phyloP scores from a whole-genome alignment of 2,329 filamentous ascomycete species.

The Fusarium pilosicola region DNA sequence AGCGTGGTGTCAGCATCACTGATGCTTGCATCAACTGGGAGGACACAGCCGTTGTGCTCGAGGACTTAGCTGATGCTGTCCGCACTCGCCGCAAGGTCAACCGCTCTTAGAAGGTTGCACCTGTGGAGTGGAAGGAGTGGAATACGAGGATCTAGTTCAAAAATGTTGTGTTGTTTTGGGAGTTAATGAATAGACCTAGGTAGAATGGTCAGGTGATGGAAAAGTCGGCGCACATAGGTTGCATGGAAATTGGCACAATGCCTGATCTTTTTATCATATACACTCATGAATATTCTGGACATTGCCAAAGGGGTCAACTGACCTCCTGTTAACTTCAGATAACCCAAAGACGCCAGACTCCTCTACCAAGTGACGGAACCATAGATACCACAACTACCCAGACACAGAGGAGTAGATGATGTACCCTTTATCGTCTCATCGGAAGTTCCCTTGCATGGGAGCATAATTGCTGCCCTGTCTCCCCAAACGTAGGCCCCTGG shows the following conservation, averaged over 20 bases:
- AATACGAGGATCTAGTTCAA: constrained; percentile 11
- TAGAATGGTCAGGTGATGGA: constrained; percentile 29
- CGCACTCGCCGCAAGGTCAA: constrained; percentile 73
- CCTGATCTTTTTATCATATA: constrained; percentile 25
- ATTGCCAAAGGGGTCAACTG: constrained; percentile 6
- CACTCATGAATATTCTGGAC: constrained; percentile 3
- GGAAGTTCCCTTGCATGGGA: constrained; percentile 42
- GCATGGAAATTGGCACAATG: constrained; percentile 42
- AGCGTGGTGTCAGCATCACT: constrained; percentile 93
- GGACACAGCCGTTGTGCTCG: constrained; percentile 79
- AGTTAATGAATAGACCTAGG: constrained; percentile 40
- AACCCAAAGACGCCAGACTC: constrained; percentile 21
- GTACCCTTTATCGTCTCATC: constrained; percentile 9
- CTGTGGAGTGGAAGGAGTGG: constrained; percentile 23
- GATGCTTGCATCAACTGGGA: constrained; percentile 98
- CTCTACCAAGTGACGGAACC: neutral
- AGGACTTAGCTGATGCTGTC: constrained; percentile 87
- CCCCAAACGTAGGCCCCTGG: constrained; percentile 45
- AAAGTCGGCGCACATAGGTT: constrained; percentile 44
- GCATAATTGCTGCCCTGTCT: constrained; percentile 45
- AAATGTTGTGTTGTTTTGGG: constrained; percentile 24
- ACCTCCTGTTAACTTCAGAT: constrained; percentile 10
- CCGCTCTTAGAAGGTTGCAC: constrained; percentile 45
- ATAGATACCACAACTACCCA: neutral
- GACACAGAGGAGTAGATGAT: neutral